phyloP scores from a whole-genome alignment of 2,329 filamentous ascomycete species.

The Pseudocercospora ulei region DNA sequence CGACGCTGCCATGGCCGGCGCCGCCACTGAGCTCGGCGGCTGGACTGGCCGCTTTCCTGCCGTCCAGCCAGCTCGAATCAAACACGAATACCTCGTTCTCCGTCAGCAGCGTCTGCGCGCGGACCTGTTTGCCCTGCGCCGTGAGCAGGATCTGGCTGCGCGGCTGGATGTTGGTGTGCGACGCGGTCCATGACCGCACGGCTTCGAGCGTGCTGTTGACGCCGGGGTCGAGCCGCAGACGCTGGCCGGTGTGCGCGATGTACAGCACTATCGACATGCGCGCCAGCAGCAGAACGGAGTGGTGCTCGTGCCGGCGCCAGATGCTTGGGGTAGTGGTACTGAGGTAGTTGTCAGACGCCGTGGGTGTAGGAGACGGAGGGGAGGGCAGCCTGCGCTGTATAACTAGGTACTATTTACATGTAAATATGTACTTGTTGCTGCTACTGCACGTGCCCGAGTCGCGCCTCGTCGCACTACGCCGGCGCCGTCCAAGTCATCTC shows the following conservation, averaged over 20 bases:
- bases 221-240: slow-evolving; percentile 66
- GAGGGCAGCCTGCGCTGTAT: too few species aligned
- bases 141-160: slow-evolving; percentile 83
- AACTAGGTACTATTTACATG: too few species aligned
- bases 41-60: slow-evolving; percentile 27
- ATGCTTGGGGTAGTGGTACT: slow-evolving; percentile 2
- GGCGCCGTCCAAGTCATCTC: too few species aligned
- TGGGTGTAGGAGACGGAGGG: too few species aligned
- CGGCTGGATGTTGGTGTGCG: slow-evolving; percentile 60
- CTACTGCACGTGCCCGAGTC: too few species aligned
- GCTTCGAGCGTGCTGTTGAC: slow-evolving; percentile 72
- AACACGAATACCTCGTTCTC: slow-evolving; percentile 93
- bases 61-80: slow-evolving; percentile 53
- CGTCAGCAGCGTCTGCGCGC: slow-evolving; percentile 64
- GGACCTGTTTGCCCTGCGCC: slow-evolving; percentile 70
- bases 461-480: too few species aligned
- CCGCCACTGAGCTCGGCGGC: slow-evolving; percentile 38
- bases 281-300: slow-evolving; percentile 14
- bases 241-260: slow-evolving; percentile 86
- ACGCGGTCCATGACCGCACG: slow-evolving; percentile 70
- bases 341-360: not conserved
- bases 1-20: slow-evolving; percentile 43
- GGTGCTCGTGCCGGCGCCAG: slow-evolving; percentile 14
- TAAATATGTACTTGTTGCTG: too few species aligned
- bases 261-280: slow-evolving; percentile 63